Evolutionary conservation across 1,139 yeast genomes (phyloP).

Genomic region (Saccharomycopsis hybrid): DNA sequence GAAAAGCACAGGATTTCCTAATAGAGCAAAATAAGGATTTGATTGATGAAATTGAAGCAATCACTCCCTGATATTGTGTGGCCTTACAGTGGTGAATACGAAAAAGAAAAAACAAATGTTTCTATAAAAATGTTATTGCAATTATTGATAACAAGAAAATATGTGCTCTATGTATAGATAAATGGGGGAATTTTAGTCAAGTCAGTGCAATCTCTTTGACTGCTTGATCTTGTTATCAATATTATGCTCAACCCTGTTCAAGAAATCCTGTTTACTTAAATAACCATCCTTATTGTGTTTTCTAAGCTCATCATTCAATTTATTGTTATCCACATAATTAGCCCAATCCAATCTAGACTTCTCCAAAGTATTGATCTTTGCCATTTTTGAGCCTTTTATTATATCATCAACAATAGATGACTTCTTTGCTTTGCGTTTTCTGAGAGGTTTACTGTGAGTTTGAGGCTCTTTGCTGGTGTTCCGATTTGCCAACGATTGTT

Average conservation of each 20-base stretch:
- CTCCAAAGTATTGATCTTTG: conserved; percentile 83
- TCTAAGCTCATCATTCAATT: conserved; percentile 74
- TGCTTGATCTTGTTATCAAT: conserved; percentile 36
- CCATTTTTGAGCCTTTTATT: conserved; percentile 49
- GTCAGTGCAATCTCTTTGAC: neutral
- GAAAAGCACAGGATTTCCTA: conserved; percentile 41
- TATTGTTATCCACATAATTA: conserved; percentile 80
- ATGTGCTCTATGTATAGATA: no score
- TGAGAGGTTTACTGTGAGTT: conserved; percentile 21
- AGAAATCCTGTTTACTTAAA: conserved; percentile 85
- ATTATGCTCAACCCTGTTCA: conserved; percentile 65
- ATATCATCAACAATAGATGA: conserved; percentile 73
- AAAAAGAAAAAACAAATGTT: no score
- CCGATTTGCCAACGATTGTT: conserved; percentile 13
- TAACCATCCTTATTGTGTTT: conserved; percentile 77
- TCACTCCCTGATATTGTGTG: no score
- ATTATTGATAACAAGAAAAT: no score
- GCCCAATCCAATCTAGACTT: conserved; percentile 96
- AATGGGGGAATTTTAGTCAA: no score
- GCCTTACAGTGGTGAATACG: no score
- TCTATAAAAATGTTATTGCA: no score
- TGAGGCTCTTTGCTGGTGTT: neutral
- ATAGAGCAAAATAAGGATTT: conserved; percentile 29
- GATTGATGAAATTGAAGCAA: conserved; percentile 7
- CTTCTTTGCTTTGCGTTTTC: conserved; percentile 30